Conservation (phyloP, 2,329 filamentous ascomycete genomes). For the Fusarium sp. region DNA sequence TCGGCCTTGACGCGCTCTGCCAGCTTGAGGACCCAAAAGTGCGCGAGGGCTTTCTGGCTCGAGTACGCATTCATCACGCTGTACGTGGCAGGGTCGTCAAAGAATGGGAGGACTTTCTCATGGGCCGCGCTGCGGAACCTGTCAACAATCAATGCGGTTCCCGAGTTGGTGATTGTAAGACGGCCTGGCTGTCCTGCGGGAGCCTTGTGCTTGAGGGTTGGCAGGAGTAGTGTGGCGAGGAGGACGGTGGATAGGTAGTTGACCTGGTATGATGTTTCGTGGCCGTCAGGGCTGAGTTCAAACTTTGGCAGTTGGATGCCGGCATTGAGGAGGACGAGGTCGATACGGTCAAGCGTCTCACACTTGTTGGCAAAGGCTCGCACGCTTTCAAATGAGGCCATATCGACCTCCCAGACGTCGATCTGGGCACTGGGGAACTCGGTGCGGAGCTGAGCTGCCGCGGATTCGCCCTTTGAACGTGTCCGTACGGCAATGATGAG, state of each 20-base stretch:
- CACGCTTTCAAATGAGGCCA: conserved; percentile 57
- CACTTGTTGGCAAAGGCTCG: conserved; percentile 51
- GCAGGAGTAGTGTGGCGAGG: conserved; percentile 48
- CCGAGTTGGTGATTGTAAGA: conserved; percentile 48
- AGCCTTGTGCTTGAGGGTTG: conserved; percentile 45
- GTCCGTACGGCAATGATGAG: conserved; percentile 60
- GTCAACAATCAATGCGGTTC: conserved; percentile 34
- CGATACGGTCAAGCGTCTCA: conserved; percentile 50
- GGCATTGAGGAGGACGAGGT: conserved; percentile 58
- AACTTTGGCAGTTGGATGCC: conserved; percentile 46
- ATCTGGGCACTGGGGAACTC: conserved; percentile 48
- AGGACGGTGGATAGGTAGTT: conserved; percentile 52
- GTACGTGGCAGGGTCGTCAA: conserved; percentile 45
- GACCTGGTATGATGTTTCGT: conserved; percentile 54
- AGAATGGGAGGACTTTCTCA: conserved; percentile 40
- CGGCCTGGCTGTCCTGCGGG: conserved; percentile 33
- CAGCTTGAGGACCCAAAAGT: conserved; percentile 51
- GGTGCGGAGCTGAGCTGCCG: conserved; percentile 35
- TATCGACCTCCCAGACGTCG: conserved; percentile 61
- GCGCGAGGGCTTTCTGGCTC: conserved; percentile 46
- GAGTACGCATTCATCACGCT: conserved; percentile 37
- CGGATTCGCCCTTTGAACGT: conserved; percentile 53
- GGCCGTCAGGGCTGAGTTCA: conserved; percentile 44
- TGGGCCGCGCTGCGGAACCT: conserved; percentile 39
- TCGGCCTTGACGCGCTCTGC: conserved; percentile 50